These are phyloP conservation scores for Galeopsis tetrahit DNA, from an alignment of 257 asterid species.

Conservation along the genomic window DNA sequence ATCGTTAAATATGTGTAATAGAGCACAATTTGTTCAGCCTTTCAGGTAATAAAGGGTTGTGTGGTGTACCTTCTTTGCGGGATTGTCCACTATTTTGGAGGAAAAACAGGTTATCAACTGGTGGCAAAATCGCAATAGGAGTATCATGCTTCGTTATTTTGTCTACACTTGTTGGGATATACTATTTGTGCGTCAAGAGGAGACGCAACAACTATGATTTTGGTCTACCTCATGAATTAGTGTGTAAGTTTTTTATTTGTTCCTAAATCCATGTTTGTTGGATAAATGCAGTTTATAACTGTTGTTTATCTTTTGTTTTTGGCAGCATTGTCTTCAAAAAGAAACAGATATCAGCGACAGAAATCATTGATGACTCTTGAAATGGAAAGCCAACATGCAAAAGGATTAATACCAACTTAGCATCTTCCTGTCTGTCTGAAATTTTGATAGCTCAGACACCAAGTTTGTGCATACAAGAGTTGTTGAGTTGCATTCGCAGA, in stretches of 20 bases:
- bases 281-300: neutral
- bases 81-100: conserved; percentile 87
- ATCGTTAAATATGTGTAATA: neutral
- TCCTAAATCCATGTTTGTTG: neutral
- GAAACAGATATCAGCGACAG: conserved; percentile 85
- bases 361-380: conserved; percentile 90
- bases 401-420: conserved; percentile 73
- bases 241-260: conserved; percentile 56
- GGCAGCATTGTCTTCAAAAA: conserved; percentile 85
- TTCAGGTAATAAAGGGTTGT: conserved; percentile 81
- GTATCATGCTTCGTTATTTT: conserved; percentile 57
- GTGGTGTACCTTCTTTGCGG: conserved; percentile 87
- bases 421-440: neutral
- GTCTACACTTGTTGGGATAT: conserved; percentile 45
- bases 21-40: conserved; percentile 54
- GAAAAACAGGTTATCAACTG: conserved; percentile 73
- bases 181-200: conserved; percentile 57
- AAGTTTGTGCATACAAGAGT: conserved; percentile 18
- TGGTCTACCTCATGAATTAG: conserved; percentile 75
- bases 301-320: conserved; percentile 13
- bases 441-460: conserved; percentile 29
- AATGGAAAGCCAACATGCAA: conserved; percentile 99
- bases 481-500: neutral
- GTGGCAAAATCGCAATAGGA: conserved; percentile 75
- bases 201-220: conserved; percentile 78